These are phyloP conservation scores for Zymoseptoria crescenta DNA, from an alignment of 2,329 filamentous ascomycete genomes.

Conservation along the genomic window DNA sequence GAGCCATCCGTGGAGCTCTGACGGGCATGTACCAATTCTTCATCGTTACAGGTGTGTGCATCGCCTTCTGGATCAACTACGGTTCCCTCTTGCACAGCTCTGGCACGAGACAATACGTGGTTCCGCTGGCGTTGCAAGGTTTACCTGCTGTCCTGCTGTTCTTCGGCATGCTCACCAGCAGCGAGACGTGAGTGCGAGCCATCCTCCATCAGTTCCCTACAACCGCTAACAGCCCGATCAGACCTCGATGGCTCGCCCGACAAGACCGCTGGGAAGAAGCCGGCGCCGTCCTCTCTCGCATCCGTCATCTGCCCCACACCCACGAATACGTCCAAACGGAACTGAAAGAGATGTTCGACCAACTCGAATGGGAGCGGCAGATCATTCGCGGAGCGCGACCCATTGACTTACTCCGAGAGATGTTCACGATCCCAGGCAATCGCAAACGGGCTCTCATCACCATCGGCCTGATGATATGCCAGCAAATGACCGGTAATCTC, in stretches of 20 bases:
- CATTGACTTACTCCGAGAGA: constrained; percentile 58
- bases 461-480: constrained; percentile 58
- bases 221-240: background rate
- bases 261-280: constrained; percentile 62
- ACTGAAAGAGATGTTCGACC: constrained; percentile 55
- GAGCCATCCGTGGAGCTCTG: constrained; percentile 44
- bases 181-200: constrained; percentile 9
- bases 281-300: constrained; percentile 45
- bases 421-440: constrained; percentile 57
- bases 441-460: constrained; percentile 58
- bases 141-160: constrained; percentile 56
- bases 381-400: constrained; percentile 54
- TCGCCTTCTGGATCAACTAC: constrained; percentile 41
- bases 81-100: constrained; percentile 40
- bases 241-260: constrained; percentile 58
- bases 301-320: constrained; percentile 54
- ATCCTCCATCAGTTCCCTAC: background rate
- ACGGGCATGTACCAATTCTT: constrained; percentile 56
- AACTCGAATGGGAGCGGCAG: constrained; percentile 66
- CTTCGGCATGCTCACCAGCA: constrained; percentile 53
- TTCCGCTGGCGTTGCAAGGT: constrained; percentile 58
- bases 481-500: constrained; percentile 60
- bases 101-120: constrained; percentile 39
- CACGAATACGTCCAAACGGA: constrained; percentile 47
- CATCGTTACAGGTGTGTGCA: constrained; percentile 31